A percentile compares a stretch with the other conserved stretches of the same genome.
Evolutionary conservation across 352 stramenopile species (phyloP).

Genomic region (Phytophthora tentaculata): DNA sequence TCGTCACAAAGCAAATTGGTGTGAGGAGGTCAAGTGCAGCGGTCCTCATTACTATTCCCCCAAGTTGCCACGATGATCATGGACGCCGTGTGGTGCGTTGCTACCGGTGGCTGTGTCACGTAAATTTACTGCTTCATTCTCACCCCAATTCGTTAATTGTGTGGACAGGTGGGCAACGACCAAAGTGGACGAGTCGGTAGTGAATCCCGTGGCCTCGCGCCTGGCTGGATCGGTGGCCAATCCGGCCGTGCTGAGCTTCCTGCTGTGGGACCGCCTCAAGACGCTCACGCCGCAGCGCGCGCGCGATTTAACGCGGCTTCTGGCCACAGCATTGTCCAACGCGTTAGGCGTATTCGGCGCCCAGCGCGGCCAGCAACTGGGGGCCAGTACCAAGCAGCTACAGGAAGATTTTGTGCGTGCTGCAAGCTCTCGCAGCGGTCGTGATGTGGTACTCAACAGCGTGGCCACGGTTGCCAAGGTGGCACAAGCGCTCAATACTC

Average conservation of each 20-base stretch:
- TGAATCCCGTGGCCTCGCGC: constrained; percentile 59
- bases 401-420: constrained; percentile 61
- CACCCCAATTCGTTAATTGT: no score
- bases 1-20: constrained; percentile 30
- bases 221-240: constrained; percentile 79
- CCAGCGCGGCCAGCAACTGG: constrained; percentile 52
- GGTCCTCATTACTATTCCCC: no score
- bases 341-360: constrained; percentile 59
- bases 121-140: background rate
- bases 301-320: constrained; percentile 68
- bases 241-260: constrained; percentile 73
- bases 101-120: background rate
- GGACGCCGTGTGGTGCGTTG: constrained; percentile 51
- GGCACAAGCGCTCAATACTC: constrained; percentile 74
- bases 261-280: constrained; percentile 79
- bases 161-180: constrained; percentile 51
- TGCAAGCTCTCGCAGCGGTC: constrained; percentile 54
- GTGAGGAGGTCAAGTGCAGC: background rate
- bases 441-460: constrained; percentile 67
- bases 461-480: constrained; percentile 71
- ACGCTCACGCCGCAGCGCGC: constrained; percentile 75
- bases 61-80: constrained; percentile 50
- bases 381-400: constrained; percentile 44
- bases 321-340: constrained; percentile 64
- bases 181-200: constrained; percentile 64